Evolutionary conservation across 208 protist genomes (phyloP).

Genomic region (Leishmania amazonensis): DNA sequence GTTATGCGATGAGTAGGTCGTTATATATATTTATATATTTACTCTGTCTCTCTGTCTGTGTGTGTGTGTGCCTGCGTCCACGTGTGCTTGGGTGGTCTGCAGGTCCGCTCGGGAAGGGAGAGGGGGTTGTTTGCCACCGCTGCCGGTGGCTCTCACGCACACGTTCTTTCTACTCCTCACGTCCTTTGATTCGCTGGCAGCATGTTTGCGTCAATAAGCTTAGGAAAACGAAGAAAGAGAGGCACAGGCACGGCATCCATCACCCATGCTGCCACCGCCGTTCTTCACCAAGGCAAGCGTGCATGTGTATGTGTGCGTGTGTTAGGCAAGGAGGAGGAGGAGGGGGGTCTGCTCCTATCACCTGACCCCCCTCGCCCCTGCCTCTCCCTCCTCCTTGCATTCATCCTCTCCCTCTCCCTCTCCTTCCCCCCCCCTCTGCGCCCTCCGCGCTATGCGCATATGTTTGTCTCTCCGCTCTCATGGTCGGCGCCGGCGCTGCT

Average conservation of each 20-base stretch:
- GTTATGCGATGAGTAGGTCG: not conserved
- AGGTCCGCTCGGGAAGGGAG: not conserved
- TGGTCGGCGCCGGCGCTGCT: not conserved
- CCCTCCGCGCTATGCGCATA: not conserved
- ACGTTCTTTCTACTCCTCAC: not conserved
- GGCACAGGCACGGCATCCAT: not conserved
- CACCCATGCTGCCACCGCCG: not conserved
- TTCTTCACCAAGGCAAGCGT: not conserved
- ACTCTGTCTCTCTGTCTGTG: not conserved
- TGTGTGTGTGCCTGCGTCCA: not conserved
- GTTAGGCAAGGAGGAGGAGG: not conserved
- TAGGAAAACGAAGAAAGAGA: not conserved
- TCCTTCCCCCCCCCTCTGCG: not conserved
- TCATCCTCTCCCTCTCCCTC: not conserved
- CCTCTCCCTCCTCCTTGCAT: not conserved
- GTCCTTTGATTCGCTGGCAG: not conserved
- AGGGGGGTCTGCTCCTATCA: not conserved
- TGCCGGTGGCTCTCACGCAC: not conserved
- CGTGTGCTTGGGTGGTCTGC: not conserved
- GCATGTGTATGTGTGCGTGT: not conserved
- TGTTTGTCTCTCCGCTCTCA: not conserved
- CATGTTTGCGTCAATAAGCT: not conserved
- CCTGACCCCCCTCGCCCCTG: not conserved
- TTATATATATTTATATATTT: not conserved
- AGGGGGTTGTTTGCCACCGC: not conserved